Percentiles rank a stretch among this genome's conserved stretches.
These are phyloP conservation scores for Helichrysum umbraculigerum DNA, from an alignment of 129 eudicot species.

Conservation along the genomic window DNA sequence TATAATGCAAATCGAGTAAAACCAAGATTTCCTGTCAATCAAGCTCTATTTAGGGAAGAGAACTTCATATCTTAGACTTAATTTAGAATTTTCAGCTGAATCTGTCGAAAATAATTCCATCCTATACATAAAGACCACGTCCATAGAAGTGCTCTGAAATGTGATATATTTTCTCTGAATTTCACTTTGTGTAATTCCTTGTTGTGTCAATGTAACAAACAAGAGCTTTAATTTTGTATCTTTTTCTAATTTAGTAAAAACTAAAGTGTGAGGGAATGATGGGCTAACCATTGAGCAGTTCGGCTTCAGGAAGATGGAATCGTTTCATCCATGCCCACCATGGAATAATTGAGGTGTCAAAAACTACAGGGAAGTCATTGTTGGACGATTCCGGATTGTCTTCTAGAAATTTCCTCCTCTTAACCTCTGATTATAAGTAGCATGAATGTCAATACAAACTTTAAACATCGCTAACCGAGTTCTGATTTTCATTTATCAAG, in stretches of 20 bases:
- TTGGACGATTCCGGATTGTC: conserved; percentile 86
- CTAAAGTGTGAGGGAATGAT: conserved; percentile 48
- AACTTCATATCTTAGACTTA: background rate
- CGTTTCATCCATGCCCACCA: conserved; percentile 99
- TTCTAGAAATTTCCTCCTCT: conserved; percentile 95
- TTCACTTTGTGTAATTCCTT: background rate
- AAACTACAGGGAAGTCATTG: conserved; percentile 77
- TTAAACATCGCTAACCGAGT: conserved; percentile 1
- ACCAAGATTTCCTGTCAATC: background rate
- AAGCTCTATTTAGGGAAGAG: background rate
- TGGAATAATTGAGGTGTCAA: conserved; percentile 92
- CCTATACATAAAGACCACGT: background rate
- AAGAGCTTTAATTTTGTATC: background rate
- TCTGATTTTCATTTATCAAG: conserved; percentile 6
- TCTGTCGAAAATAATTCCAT: background rate
- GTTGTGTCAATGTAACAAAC: background rate
- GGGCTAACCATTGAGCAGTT: conserved; percentile 85
- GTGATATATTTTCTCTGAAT: background rate
- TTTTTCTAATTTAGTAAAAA: background rate
- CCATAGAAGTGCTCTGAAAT: background rate
- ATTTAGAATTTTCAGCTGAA: background rate
- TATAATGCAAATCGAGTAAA: conserved; percentile 13
- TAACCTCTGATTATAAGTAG: conserved; percentile 68
- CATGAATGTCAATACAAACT: conserved; percentile 13
- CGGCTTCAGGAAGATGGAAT: conserved; percentile 99